A percentile compares a stretch with the other conserved stretches of the same genome.
Conservation (phyloP, 164 flowering plant species). For the Saururus chinensis region DNA sequence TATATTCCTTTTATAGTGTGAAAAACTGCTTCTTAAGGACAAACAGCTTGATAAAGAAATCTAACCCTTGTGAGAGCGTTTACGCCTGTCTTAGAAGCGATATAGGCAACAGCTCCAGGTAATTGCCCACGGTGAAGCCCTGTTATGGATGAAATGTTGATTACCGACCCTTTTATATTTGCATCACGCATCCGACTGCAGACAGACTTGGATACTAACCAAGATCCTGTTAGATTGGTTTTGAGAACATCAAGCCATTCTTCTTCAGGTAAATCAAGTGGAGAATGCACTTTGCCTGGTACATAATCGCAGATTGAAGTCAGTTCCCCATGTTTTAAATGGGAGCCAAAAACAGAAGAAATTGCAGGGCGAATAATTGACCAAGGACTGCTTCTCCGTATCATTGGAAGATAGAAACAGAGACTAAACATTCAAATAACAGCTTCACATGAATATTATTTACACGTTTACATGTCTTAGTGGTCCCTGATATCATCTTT, state of each 20-base stretch:
- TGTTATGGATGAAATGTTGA: conserved; percentile 65
- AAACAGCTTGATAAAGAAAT: not conserved
- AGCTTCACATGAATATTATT: too few relatives aligned
- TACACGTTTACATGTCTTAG: too few relatives aligned
- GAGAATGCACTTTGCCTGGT: not conserved
- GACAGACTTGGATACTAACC: conserved; percentile 64
- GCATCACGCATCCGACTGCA: conserved; percentile 49
- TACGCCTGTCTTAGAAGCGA: conserved; percentile 47
- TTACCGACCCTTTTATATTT: conserved; percentile 45
- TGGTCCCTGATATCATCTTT: too few relatives aligned
- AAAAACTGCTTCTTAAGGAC: too few relatives aligned
- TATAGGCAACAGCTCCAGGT: conserved; percentile 54
- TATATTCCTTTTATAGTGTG: too few relatives aligned
- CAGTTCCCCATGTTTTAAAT: not conserved
- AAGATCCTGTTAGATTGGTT: conserved; percentile 61
- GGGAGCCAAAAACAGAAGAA: not conserved
- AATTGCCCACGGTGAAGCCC: conserved; percentile 51
- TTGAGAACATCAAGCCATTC: conserved; percentile 44
- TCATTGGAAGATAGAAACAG: too few relatives aligned
- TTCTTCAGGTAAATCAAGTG: conserved; percentile 49
- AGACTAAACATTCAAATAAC: too few relatives aligned
- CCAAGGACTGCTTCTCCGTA: too few relatives aligned
- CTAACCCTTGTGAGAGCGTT: conserved; percentile 55
- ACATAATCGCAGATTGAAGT: not conserved
- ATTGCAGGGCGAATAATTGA: not conserved